Conservation (phyloP, 306 rosid species). For the Sphenostylis stenocarpa region DNA sequence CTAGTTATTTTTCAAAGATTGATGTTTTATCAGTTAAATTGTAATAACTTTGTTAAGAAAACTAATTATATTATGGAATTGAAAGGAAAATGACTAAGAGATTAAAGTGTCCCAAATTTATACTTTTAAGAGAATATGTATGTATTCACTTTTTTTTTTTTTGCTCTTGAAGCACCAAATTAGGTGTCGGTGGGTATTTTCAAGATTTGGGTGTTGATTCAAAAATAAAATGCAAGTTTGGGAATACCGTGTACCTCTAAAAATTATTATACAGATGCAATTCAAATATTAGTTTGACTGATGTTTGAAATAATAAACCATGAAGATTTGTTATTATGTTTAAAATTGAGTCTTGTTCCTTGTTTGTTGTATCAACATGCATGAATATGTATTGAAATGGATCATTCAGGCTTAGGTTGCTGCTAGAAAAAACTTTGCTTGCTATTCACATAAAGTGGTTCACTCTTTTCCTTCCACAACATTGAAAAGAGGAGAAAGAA, state of each 20-base stretch:
- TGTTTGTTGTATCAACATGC: neutral
- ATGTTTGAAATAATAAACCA: neutral
- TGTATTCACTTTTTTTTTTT: neutral
- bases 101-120: neutral
- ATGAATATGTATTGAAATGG: neutral
- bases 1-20: too few species aligned
- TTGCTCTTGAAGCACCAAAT: neutral
- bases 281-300: neutral
- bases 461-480: conserved; percentile 48
- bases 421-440: conserved; percentile 52
- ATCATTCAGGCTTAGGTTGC: neutral
- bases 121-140: neutral
- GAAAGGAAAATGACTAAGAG: neutral
- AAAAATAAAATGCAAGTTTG: neutral
- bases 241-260: neutral
- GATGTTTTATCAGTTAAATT: too few species aligned
- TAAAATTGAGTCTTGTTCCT: neutral
- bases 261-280: neutral
- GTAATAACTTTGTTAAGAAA: too few species aligned
- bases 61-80: too few species aligned
- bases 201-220: neutral
- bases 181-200: neutral
- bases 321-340: neutral
- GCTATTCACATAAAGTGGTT: conserved; percentile 52
- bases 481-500: conserved; percentile 34